Evolutionary conservation across 257 asterid species (phyloP).

Genomic region (Nicotiana tomentosiformis): DNA sequence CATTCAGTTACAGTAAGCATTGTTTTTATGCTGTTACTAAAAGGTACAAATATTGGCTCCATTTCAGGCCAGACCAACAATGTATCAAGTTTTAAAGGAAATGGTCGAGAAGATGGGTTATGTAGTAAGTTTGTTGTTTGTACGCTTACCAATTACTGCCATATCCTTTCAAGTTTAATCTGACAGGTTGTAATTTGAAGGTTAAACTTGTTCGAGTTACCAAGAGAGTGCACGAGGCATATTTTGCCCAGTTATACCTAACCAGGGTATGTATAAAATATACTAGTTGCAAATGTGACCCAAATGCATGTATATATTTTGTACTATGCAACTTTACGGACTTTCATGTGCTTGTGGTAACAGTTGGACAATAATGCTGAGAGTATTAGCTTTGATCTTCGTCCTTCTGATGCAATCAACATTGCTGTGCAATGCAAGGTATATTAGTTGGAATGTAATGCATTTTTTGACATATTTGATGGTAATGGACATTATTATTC

Average conservation of each 20-base stretch:
- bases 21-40: neutral
- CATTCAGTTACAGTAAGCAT: neutral
- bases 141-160: neutral
- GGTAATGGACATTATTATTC: neutral
- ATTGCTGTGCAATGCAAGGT: slow-evolving; percentile 99
- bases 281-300: neutral
- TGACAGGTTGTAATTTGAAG: slow-evolving; percentile 29
- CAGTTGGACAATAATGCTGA: slow-evolving; percentile 70
- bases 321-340: neutral
- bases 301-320: neutral
- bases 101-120: slow-evolving; percentile 86
- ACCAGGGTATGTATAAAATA: slow-evolving; percentile 45
- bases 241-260: slow-evolving; percentile 77
- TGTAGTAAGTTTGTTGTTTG: slow-evolving; percentile 34
- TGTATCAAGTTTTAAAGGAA: slow-evolving; percentile 69
- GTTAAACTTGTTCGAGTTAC: slow-evolving; percentile 90
- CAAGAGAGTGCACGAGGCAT: slow-evolving; percentile 90
- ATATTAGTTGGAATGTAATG: neutral
- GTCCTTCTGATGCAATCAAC: slow-evolving; percentile 97
- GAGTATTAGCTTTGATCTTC: slow-evolving; percentile 70
- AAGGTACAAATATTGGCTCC: slow-evolving; percentile 8
- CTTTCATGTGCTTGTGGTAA: slow-evolving; percentile 20
- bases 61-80: slow-evolving; percentile 69
- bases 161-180: neutral
- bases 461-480: neutral